Evolutionary conservation across 2,329 filamentous ascomycete genomes (phyloP), one percentile per base, ranked within the genome.

Genomic region (Botrytis deweyae): DNA sequence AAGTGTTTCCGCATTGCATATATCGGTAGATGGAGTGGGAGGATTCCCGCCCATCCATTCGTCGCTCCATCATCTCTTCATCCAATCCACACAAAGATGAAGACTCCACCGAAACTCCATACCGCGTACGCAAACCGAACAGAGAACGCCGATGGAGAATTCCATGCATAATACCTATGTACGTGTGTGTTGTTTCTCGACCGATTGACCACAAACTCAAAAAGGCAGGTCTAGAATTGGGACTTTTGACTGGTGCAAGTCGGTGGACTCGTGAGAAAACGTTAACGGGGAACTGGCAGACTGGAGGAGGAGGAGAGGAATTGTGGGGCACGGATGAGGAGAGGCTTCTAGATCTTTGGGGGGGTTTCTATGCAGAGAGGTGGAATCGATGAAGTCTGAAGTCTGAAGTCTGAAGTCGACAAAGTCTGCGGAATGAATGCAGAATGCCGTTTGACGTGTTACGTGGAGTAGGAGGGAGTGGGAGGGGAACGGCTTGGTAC

Each of bases 381-480:
- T 25, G 49, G 25, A 36, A 67, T 52, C 7, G 36, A 38, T 16
- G 14, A 20, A 29, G 16, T 64, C 20, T 49, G 33, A 33, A 33
- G 33, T 33, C 33, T 33, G 33, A 33, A 33, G 33, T 33, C 33
- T 33, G 33, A 33, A 33, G 33, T 33, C 33, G 33, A 36, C 25
- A 14, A 44, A 42, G 25, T 44, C n/a, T 64, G 62, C 10, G 36
- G 42, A 22, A 49, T 49, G 40, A 8, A 20, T 66, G 63, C 44
- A 49, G 44, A 38, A 67, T 67, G 65, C 33, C n/a, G 65, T 55
- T 67, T 49, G 36, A 67, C 65, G 65, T 67, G 65, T 67, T 55
- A 52, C 52, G 52, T 58, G 52, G 52, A 55, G 52, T 55, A 16
- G 22, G 42, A 44, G 22, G 49, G 49, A 14, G 49, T 16, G 49